Evolutionary conservation across 306 rosid genomes (phyloP).

Genomic region (Castanea mollissima): DNA sequence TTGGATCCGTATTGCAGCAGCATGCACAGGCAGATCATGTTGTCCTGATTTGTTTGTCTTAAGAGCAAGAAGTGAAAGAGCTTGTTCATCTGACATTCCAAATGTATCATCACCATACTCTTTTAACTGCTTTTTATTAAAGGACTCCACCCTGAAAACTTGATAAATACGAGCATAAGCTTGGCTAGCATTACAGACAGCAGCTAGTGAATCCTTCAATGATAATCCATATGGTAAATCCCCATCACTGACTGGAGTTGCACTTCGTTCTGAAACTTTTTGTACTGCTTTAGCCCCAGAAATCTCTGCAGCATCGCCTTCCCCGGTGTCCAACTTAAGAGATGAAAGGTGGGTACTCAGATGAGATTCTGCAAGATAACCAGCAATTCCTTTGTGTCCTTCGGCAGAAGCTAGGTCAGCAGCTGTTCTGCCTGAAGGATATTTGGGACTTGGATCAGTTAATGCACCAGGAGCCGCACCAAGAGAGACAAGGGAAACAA

Average conservation of each 20-base stretch:
- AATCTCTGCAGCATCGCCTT: constrained; percentile 34
- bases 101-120: constrained; percentile 40
- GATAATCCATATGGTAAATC: constrained; percentile 45
- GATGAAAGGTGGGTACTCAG: constrained; percentile 55
- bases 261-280: constrained; percentile 35
- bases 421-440: constrained; percentile 72
- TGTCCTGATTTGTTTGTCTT: constrained; percentile 44
- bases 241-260: constrained; percentile 30
- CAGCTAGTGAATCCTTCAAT: constrained; percentile 79
- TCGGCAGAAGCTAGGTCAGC: constrained; percentile 77
- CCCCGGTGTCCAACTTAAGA: constrained; percentile 50
- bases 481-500: constrained; percentile 66
- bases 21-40: constrained; percentile 50
- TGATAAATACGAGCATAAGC: constrained; percentile 87
- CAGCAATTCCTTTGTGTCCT: constrained; percentile 93
- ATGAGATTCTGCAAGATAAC: constrained; percentile 74
- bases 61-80: constrained; percentile 47
- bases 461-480: constrained; percentile 77
- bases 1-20: constrained; percentile 78
- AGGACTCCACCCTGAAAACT: constrained; percentile 77
- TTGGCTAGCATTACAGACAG: constrained; percentile 78
- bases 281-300: constrained; percentile 44
- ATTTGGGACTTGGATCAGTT: constrained; percentile 68
- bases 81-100: constrained; percentile 56
- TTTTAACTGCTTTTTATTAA: constrained; percentile 71